These are phyloP conservation scores for Hanseniaspora pseudoguilliermondii DNA, from an alignment of 805 yeast species.

Conservation along the genomic window DNA sequence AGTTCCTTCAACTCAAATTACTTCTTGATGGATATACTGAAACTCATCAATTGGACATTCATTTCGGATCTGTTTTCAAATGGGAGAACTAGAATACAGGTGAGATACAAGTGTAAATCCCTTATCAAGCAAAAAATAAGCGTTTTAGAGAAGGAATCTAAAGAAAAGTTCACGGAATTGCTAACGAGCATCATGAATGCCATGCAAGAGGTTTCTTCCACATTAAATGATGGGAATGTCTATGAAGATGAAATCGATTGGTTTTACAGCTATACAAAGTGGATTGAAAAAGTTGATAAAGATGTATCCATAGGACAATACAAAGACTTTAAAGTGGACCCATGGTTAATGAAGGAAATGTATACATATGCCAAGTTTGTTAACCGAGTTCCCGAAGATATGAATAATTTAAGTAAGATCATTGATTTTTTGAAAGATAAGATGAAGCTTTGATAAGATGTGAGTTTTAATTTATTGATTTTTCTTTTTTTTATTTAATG, in stretches of 20 bases:
- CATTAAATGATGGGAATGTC: background rate
- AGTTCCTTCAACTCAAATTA: background rate
- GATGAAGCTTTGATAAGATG: background rate
- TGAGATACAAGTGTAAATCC: slow-evolving; percentile 92
- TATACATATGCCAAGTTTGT: background rate
- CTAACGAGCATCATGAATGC: background rate
- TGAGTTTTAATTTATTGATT: background rate
- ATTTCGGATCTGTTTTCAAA: slow-evolving; percentile 88
- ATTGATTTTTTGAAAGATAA: background rate
- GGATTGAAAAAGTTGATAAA: background rate
- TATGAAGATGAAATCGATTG: slow-evolving; percentile 12
- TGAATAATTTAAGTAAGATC: background rate
- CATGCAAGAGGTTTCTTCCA: background rate
- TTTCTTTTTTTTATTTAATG: too few relatives aligned
- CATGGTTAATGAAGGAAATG: background rate
- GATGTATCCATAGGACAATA: background rate
- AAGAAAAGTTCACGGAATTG: background rate
- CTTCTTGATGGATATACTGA: slow-evolving; percentile 20
- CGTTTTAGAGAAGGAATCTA: background rate
- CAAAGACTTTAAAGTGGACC: background rate
- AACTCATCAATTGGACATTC: slow-evolving; percentile 74
- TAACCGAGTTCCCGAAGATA: background rate
- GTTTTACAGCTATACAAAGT: slow-evolving; percentile 3
- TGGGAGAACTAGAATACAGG: slow-evolving; percentile 77
- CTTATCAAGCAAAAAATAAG: slow-evolving; percentile 36